Conservation (phyloP, 2,329 filamentous ascomycete genomes). For the Diaporthe ilicicola region DNA sequence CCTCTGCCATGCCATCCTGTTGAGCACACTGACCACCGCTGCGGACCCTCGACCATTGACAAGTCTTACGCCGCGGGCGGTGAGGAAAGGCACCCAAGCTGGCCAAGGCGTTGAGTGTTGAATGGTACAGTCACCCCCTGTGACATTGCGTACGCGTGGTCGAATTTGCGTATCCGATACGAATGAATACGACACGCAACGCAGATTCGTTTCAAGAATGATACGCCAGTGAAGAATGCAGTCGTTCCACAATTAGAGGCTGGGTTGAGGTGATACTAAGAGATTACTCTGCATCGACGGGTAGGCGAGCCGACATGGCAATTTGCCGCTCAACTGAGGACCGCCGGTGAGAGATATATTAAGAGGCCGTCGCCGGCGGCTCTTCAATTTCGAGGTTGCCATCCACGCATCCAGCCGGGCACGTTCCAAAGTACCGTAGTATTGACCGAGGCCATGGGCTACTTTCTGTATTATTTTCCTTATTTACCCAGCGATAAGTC, state of each 20-base stretch:
- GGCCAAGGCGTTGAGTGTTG: too few relatives aligned
- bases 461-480: too few relatives aligned
- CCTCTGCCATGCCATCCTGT: neutral
- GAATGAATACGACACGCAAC: neutral
- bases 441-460: too few relatives aligned
- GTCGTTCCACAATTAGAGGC: neutral
- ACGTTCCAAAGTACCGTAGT: neutral
- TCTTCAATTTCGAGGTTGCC: neutral
- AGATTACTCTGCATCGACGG: conserved; percentile 3
- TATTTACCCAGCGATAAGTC: too few relatives aligned
- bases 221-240: neutral
- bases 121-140: neutral
- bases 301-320: conserved; percentile 5
- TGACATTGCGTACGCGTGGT: conserved; percentile 6
- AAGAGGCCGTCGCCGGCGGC: neutral
- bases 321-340: neutral
- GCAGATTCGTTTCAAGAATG: neutral
- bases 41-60: neutral
- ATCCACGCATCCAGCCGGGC: neutral
- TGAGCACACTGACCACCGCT: neutral
- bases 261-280: neutral
- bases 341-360: neutral
- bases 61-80: neutral
- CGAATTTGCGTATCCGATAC: neutral
- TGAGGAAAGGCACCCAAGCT: neutral